Base-by-base conservation (phyloP, 176 grass and related monocot genomes). In the Miscanthus lutarioriparius region DNA sequence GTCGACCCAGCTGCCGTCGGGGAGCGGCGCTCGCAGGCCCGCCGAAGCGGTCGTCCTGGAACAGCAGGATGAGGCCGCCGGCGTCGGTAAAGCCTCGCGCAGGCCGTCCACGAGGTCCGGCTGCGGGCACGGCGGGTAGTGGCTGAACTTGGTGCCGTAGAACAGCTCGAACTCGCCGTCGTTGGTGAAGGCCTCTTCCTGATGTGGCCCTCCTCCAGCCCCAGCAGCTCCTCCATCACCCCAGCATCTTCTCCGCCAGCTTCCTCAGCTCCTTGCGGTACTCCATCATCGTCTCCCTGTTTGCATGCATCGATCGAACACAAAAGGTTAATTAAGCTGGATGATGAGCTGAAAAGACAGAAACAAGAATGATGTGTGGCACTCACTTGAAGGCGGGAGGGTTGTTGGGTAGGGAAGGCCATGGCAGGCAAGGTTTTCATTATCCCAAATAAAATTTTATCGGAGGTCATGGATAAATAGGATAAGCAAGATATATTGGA, bases 71-170 rank as follows among this genome's bases (percentile, higher is more conserved):
- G 79, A 97, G 86, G 59, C 95, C 95, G 10, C 92, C 95, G 56
- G 95, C 95, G 66, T 98, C 92, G 6, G 95, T 98, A 85, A n/a
- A n/a, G n/a, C n/a, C n/a, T 95, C 86, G 12, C 95, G 91, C 32
- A 98, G 92, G 20, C 95, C 95, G 37, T 85, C 71, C 45, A 95
- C 77, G 9, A 93, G 66, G 30, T 97, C 92, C 41, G 84, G 91
- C 20, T 89, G 91, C 5, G 92, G 90, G 89, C 92, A 94, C 41
- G 92, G 82, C 62, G 87, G 92, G 89, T 94, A 94, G 73, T 94
- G 92, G 86, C 86, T 91, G 15, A 94, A 84, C 77, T 91, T 94
- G 72, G 92, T 94, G 72, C 89, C 89, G 44, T 87, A 94, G 81
- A 87, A 85, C 0, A 90, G 75, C 56, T 91, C 82, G 8, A 85